These are phyloP conservation scores for Clonostachys solani DNA, from an alignment of 2,329 filamentous ascomycete genomes.

Conservation along the genomic window DNA sequence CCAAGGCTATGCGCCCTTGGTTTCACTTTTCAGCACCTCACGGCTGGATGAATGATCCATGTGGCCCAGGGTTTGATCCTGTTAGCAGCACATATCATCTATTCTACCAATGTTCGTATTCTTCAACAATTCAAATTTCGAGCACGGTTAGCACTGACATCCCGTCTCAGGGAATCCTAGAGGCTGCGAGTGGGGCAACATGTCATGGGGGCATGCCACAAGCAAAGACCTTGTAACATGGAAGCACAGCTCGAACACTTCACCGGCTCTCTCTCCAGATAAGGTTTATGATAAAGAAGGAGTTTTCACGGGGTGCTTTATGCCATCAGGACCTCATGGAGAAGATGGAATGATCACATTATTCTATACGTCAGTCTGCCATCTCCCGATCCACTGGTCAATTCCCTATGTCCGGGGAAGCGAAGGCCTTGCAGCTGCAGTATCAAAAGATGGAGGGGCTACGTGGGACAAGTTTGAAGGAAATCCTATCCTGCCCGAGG, in stretches of 20 bases:
- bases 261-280: conserved; percentile 25
- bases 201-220: conserved; percentile 46
- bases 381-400: conserved; percentile 26
- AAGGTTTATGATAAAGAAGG: conserved; percentile 43
- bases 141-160: background rate
- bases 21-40: background rate
- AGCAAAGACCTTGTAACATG: conserved; percentile 35
- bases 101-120: conserved; percentile 44
- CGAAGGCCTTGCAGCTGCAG: conserved; percentile 32
- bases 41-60: conserved; percentile 36
- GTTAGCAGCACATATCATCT: conserved; percentile 41
- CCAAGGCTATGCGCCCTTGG: too few relatives aligned
- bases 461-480: conserved; percentile 22
- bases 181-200: conserved; percentile 28
- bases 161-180: conserved; percentile 22
- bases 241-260: conserved; percentile 25
- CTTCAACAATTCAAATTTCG: conserved; percentile 16
- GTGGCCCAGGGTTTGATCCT: conserved; percentile 44
- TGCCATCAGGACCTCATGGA: conserved; percentile 40
- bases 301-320: conserved; percentile 46
- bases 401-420: conserved; percentile 31
- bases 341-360: conserved; percentile 22
- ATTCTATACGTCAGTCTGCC: conserved; percentile 25
- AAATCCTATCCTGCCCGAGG: conserved; percentile 21
- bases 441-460: conserved; percentile 26